Percentiles rank a stretch among this genome's conserved stretches.
Evolutionary conservation across 441 rosid species (phyloP).

Genomic region (Capsella rubella): DNA sequence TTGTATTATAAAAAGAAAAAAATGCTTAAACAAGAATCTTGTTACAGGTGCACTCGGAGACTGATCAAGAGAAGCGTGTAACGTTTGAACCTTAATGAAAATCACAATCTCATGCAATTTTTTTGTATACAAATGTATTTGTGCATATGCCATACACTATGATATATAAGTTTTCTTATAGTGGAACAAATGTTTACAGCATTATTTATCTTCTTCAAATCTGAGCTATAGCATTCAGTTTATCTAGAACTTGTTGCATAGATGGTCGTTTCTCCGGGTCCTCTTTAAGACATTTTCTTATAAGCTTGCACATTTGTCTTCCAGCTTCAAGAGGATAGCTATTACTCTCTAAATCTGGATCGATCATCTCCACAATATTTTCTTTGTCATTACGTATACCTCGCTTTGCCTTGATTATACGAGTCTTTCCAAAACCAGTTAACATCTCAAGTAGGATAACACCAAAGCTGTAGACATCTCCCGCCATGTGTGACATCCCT

Average conservation of each 20-base stretch:
- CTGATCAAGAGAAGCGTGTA: slow-evolving; percentile 33
- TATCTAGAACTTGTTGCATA: slow-evolving; percentile 20
- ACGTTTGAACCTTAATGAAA: slow-evolving; percentile 25
- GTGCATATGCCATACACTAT: background rate
- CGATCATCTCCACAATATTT: background rate
- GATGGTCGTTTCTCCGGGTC: slow-evolving; percentile 9
- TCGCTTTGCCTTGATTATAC: background rate
- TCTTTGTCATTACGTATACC: background rate
- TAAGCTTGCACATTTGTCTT: background rate
- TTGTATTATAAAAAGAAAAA: background rate
- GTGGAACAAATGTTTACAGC: background rate
- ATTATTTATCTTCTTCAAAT: background rate
- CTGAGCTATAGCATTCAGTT: background rate
- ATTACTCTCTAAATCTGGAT: background rate
- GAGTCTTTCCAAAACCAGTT: background rate
- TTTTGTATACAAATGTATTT: slow-evolving; percentile 23
- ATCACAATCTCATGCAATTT: background rate
- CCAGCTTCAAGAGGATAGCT: slow-evolving; percentile 18
- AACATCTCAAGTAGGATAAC: background rate
- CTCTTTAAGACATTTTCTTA: slow-evolving; percentile 14
- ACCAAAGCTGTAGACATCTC: slow-evolving; percentile 3
- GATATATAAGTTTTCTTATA: background rate
- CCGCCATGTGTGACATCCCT: background rate
- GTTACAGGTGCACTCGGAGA: slow-evolving; percentile 32
- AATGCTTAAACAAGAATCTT: slow-evolving; percentile 5